These are phyloP conservation scores for Acacia pycnantha DNA, from an alignment of 331 rosid genomes.

Conservation along the genomic window DNA sequence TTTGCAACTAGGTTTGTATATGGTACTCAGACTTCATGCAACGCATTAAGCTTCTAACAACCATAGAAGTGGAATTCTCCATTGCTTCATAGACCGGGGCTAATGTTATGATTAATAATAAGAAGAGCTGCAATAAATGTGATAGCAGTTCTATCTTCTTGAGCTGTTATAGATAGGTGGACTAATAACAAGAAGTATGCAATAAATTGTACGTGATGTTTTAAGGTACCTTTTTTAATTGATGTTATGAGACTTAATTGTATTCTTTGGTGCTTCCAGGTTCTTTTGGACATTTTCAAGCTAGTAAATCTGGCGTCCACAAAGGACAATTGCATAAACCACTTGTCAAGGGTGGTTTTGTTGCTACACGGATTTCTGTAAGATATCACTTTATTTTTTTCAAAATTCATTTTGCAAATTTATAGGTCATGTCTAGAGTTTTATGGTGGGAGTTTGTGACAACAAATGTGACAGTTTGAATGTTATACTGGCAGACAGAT, in stretches of 20 bases:
- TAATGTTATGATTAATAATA: not conserved
- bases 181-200: not conserved
- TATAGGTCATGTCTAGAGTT: conserved; percentile 8
- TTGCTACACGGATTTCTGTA: conserved; percentile 95
- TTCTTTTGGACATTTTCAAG: conserved; percentile 98
- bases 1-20: not conserved
- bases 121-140: not conserved
- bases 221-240: not conserved
- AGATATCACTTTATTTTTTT: conserved; percentile 24
- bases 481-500: not conserved
- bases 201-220: conserved; percentile 1
- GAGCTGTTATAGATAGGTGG: not conserved
- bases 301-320: conserved; percentile 93
- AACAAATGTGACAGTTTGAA: not conserved
- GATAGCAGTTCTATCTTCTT: not conserved
- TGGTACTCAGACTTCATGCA: not conserved
- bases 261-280: conserved; percentile 53
- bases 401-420: not conserved
- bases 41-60: not conserved
- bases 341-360: conserved; percentile 94
- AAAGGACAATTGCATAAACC: conserved; percentile 79
- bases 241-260: conserved; percentile 5
- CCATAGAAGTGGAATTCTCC: not conserved
- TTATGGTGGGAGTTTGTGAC: not conserved
- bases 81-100: conserved; percentile 8